phyloP scores from a whole-genome alignment of 2,329 filamentous ascomycete species.

The Penicillium sp. region DNA sequence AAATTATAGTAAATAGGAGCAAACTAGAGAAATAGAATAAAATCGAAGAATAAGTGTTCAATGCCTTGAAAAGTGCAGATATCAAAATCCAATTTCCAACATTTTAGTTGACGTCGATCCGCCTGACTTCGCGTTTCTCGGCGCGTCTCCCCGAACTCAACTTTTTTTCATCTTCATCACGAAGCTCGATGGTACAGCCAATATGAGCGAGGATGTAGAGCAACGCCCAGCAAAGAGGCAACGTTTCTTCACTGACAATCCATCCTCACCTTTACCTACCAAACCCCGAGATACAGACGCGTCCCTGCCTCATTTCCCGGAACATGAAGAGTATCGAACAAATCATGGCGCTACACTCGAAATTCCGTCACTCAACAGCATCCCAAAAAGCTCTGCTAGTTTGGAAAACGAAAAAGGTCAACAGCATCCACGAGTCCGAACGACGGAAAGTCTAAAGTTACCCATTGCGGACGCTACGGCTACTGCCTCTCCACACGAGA shows the following conservation, averaged over 20 bases:
- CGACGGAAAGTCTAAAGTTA: neutral
- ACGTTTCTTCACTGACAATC: constrained; percentile 61
- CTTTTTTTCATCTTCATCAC: constrained; percentile 6
- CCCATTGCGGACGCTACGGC: neutral
- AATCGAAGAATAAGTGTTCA: neutral
- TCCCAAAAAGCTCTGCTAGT: neutral
- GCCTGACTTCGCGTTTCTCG: constrained; percentile 32
- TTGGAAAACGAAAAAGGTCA: neutral
- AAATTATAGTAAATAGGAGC: neutral
- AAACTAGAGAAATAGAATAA: neutral
- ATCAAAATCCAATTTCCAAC: neutral
- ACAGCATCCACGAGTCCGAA: neutral
- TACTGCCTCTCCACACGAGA: neutral
- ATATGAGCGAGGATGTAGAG: constrained; percentile 42
- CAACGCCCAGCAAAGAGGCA: constrained; percentile 61
- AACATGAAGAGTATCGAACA: neutral
- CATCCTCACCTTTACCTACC: constrained; percentile 24
- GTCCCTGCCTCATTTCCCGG: constrained; percentile 12
- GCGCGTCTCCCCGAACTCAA: constrained; percentile 35
- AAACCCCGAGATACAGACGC: constrained; percentile 19
- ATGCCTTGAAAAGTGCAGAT: neutral
- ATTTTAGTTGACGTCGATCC: constrained; percentile 32
- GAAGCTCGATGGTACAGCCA: constrained; percentile 11
- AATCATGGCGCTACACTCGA: neutral
- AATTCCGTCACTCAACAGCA: neutral